Conservation (phyloP, 179 eudicot species). For the Gypsophila paniculata region DNA sequence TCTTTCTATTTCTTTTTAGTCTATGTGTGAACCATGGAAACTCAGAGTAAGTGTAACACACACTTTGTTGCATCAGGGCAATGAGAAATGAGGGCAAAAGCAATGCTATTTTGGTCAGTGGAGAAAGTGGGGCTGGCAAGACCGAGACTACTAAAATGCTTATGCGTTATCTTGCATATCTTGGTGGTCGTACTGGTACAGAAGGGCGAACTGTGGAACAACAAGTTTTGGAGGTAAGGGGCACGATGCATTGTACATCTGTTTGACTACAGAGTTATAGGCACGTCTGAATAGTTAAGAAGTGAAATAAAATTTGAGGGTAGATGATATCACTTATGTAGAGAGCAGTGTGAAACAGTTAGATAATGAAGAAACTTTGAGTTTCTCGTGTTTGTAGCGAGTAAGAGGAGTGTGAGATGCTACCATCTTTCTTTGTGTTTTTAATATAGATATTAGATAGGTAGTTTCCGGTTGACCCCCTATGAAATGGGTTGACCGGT, state of each 20-base stretch:
- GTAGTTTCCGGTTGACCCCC: not conserved
- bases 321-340: not conserved
- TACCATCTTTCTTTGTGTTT: too few species aligned
- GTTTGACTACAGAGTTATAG: conserved; percentile 2
- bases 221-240: conserved; percentile 87
- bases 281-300: conserved; percentile 8
- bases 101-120: conserved; percentile 90
- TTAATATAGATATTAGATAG: not conserved
- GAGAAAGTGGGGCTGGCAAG: conserved; percentile 98
- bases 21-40: conserved; percentile 5
- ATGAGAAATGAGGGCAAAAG: conserved; percentile 87
- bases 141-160: conserved; percentile 98
- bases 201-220: conserved; percentile 97
- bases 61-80: conserved; percentile 47
- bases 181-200: conserved; percentile 82
- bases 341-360: not conserved
- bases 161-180: conserved; percentile 92
- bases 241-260: conserved; percentile 8
- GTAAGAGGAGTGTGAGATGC: not conserved
- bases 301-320: not conserved
- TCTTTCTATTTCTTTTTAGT: conserved; percentile 3
- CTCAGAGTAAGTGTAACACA: conserved; percentile 14
- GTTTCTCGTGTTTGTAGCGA: too few species aligned
- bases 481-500: not conserved
- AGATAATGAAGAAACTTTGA: not conserved